phyloP scores from a whole-genome alignment of 495 filamentous ascomycete genomes.

The Penicillium goetzii region DNA sequence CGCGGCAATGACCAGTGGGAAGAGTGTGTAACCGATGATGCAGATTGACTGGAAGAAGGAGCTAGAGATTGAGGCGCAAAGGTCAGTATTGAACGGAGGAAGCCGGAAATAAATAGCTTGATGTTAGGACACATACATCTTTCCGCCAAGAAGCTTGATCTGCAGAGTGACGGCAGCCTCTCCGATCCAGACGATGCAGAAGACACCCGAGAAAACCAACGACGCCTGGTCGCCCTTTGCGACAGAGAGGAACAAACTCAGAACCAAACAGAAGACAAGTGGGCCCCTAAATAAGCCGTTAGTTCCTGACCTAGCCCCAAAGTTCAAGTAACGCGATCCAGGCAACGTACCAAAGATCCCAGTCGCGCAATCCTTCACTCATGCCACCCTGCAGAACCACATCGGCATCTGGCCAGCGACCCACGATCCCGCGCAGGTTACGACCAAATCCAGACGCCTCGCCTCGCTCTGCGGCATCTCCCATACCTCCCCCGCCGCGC shows the following conservation, averaged over 20 bases:
- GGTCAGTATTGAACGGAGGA: constrained; percentile 27
- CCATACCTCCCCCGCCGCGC: constrained; percentile 70
- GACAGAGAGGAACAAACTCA: constrained; percentile 84
- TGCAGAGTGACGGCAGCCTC: constrained; percentile 97
- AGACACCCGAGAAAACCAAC: constrained; percentile 91
- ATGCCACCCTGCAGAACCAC: constrained; percentile 75
- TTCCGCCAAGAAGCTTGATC: constrained; percentile 95
- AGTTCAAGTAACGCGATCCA: no score
- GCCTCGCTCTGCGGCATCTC: constrained; percentile 66
- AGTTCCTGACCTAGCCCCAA: background rate
- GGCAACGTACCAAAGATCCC: constrained; percentile 82
- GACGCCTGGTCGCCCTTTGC: constrained; percentile 77
- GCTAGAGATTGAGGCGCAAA: constrained; percentile 48
- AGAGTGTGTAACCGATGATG: constrained; percentile 98
- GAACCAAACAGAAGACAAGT: constrained; percentile 84
- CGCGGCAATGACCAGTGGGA: constrained; percentile 94
- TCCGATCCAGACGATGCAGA: constrained; percentile 94
- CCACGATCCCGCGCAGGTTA: constrained; percentile 67
- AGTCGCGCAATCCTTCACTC: constrained; percentile 86
- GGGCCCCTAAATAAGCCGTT: constrained; percentile 65
- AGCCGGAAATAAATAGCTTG: background rate
- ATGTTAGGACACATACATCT: constrained; percentile 73
- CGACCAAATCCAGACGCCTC: constrained; percentile 62
- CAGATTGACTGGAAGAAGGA: constrained; percentile 97
- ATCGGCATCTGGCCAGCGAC: constrained; percentile 73